These are phyloP conservation scores for Ophiosphaerella korrae DNA, from an alignment of 2,329 filamentous ascomycete species.

Conservation along the genomic window DNA sequence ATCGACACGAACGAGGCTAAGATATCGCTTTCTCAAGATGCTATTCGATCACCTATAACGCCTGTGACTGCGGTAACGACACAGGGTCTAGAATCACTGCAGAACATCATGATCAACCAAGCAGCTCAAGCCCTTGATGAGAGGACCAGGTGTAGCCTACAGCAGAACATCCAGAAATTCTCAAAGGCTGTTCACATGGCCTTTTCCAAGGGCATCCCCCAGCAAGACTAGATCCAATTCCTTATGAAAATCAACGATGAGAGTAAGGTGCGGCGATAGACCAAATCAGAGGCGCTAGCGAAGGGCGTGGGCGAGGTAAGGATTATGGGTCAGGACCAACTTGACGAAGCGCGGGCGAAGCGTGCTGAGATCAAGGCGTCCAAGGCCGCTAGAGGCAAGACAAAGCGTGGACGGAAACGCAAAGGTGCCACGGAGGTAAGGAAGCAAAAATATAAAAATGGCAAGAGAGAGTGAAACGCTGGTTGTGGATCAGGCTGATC, in stretches of 20 bases:
- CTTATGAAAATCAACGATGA: slow-evolving; percentile 36
- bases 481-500: no score
- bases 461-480: no score
- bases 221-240: slow-evolving; percentile 31
- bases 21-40: slow-evolving; percentile 26
- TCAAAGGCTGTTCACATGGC: slow-evolving; percentile 27
- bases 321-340: slow-evolving; percentile 30
- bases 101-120: slow-evolving; percentile 20
- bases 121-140: slow-evolving; percentile 20
- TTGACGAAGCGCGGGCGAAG: slow-evolving; percentile 21
- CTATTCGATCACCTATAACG: slow-evolving; percentile 24
- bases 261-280: slow-evolving; percentile 19
- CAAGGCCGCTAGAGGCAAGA: slow-evolving; percentile 5
- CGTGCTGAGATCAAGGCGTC: slow-evolving; percentile 25
- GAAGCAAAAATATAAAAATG: no score
- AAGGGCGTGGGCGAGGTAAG: no score
- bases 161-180: slow-evolving; percentile 19
- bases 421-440: no score
- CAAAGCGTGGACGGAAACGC: no score
- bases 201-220: slow-evolving; percentile 13
- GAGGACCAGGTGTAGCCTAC: slow-evolving; percentile 18
- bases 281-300: slow-evolving; percentile 17
- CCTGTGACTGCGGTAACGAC: slow-evolving; percentile 30
- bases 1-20: no score
- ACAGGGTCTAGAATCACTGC: slow-evolving; percentile 26